Percentiles rank a stretch among this genome's conserved stretches.
Evolutionary conservation across 2,329 filamentous ascomycete species (phyloP).

Genomic region (Herpotrichia juniperi): DNA sequence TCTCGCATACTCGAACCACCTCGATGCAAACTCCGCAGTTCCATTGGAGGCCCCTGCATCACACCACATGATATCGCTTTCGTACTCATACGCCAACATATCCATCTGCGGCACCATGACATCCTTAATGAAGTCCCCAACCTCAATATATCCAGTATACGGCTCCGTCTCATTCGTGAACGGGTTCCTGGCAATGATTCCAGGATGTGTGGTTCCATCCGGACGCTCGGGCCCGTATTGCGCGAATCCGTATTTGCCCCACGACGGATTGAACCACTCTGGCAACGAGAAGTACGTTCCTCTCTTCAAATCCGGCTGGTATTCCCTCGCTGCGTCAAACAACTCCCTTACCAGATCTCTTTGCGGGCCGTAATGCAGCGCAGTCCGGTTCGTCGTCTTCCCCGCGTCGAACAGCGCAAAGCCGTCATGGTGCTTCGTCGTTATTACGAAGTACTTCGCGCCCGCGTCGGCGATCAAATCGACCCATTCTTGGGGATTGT

Average conservation of each 20-base stretch:
- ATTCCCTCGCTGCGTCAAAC: slow-evolving; percentile 49
- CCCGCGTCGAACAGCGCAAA: slow-evolving; percentile 52
- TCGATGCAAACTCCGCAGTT: slow-evolving; percentile 49
- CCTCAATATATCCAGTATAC: slow-evolving; percentile 50
- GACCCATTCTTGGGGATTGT: slow-evolving; percentile 59
- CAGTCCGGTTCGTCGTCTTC: slow-evolving; percentile 49
- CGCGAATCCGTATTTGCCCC: slow-evolving; percentile 47
- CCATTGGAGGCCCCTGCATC: slow-evolving; percentile 53
- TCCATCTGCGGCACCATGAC: slow-evolving; percentile 53
- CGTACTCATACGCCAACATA: slow-evolving; percentile 49
- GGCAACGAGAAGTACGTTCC: slow-evolving; percentile 54
- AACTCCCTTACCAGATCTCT: slow-evolving; percentile 50
- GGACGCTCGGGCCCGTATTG: slow-evolving; percentile 15
- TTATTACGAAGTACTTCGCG: slow-evolving; percentile 54
- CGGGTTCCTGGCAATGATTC: slow-evolving; percentile 31
- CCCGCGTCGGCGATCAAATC: slow-evolving; percentile 59
- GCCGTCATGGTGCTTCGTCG: slow-evolving; percentile 55
- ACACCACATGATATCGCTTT: slow-evolving; percentile 56
- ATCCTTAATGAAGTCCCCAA: slow-evolving; percentile 49
- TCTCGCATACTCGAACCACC: slow-evolving; percentile 50
- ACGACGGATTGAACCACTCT: slow-evolving; percentile 56
- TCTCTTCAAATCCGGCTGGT: slow-evolving; percentile 52
- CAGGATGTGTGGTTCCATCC: slow-evolving; percentile 12
- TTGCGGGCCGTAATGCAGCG: slow-evolving; percentile 47
- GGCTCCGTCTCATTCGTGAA: slow-evolving; percentile 50